These are phyloP conservation scores for Coelastrella sp. DNA, from an alignment of 139 green algal genomes.

Conservation along the genomic window DNA sequence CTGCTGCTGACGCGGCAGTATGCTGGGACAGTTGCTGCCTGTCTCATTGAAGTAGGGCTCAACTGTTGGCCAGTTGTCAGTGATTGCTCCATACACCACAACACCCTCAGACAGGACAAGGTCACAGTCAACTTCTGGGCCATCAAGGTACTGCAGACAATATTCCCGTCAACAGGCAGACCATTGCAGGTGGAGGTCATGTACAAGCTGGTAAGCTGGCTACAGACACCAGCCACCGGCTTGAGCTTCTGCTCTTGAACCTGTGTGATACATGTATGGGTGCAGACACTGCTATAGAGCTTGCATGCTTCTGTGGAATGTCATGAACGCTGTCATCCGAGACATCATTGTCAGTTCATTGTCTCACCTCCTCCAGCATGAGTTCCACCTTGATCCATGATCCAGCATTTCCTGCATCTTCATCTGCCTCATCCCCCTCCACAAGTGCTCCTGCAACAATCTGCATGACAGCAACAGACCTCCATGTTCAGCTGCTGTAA, in stretches of 20 bases:
- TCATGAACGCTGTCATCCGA: too few relatives aligned
- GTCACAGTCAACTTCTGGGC: conserved; percentile 88
- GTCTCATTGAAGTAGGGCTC: conserved; percentile 98
- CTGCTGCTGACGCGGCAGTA: conserved; percentile 81
- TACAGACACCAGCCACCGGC: too few relatives aligned
- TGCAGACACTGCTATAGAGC: too few relatives aligned
- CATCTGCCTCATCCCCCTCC: conserved; percentile 67
- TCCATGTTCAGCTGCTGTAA: too few relatives aligned
- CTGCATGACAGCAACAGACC: neutral
- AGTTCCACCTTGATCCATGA: conserved; percentile 82
- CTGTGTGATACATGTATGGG: too few relatives aligned
- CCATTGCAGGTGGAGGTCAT: too few relatives aligned
- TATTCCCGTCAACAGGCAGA: neutral
- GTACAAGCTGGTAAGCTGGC: too few relatives aligned
- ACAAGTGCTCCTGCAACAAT: conserved; percentile 74
- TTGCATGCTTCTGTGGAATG: too few relatives aligned
- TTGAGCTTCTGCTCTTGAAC: too few relatives aligned
- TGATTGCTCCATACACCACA: conserved; percentile 87
- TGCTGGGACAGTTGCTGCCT: conserved; percentile 87
- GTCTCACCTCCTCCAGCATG: conserved; percentile 88
- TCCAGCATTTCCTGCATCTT: conserved; percentile 60
- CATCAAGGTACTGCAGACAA: conserved; percentile 80
- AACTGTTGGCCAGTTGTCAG: conserved; percentile 79
- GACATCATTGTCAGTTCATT: too few relatives aligned
- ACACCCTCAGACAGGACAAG: conserved; percentile 85